Conservation (phyloP, 306 rosid species). For the Quercus aquifolioides region DNA sequence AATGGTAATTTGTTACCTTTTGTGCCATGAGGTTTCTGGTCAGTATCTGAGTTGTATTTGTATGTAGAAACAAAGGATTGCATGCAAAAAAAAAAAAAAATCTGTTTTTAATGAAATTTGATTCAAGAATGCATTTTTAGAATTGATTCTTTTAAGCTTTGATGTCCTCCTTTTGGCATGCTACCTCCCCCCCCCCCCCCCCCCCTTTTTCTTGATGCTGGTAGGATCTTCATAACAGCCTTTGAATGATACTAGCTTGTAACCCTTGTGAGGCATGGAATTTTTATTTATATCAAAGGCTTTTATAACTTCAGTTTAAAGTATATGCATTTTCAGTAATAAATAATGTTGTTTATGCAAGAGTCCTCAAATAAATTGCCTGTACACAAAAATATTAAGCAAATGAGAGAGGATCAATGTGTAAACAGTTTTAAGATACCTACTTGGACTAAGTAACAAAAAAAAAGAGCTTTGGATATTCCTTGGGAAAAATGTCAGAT, state of each 20-base stretch:
- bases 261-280: too few relatives aligned
- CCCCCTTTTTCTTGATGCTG: background rate
- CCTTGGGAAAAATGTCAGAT: background rate
- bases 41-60: background rate
- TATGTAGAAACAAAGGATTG: background rate
- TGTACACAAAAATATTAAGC: too few relatives aligned
- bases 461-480: background rate
- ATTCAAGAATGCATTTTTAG: background rate
- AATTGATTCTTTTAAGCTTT: background rate
- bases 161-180: background rate
- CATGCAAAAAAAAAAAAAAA: background rate
- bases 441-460: too few relatives aligned
- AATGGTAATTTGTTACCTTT: constrained; percentile 51
- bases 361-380: too few relatives aligned
- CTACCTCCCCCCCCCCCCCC: too few relatives aligned
- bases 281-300: too few relatives aligned
- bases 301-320: too few relatives aligned
- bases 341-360: too few relatives aligned
- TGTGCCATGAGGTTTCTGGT: background rate
- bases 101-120: background rate
- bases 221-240: background rate
- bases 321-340: too few relatives aligned
- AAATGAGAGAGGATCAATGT: background rate
- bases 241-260: background rate
- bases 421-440: too few relatives aligned